Evolutionary conservation across 129 eudicot genomes (phyloP).

Genomic region (Smallanthus sonchifolius): DNA sequence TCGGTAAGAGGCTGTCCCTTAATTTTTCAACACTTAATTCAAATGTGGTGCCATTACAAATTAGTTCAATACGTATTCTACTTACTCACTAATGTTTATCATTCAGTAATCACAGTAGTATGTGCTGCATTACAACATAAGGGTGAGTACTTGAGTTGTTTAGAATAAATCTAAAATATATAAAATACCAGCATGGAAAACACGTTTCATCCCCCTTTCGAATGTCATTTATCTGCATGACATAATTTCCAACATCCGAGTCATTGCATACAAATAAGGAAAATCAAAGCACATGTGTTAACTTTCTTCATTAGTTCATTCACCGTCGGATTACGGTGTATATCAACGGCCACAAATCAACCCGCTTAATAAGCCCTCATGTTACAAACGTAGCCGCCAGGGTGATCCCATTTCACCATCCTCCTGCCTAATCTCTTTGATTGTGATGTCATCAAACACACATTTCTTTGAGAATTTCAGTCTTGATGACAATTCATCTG

Average conservation of each 20-base stretch:
- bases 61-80: not conserved
- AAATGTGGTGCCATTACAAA: not conserved
- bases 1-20: not conserved
- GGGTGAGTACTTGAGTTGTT: not conserved
- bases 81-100: not conserved
- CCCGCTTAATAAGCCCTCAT: conserved; percentile 15
- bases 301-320: not conserved
- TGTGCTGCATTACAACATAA: not conserved
- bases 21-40: not conserved
- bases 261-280: conserved; percentile 10
- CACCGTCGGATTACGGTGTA: conserved; percentile 25
- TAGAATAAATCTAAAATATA: not conserved
- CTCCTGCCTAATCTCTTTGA: not conserved
- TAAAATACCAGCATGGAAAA: not conserved
- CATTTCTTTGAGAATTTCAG: conserved; percentile 15
- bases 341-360: conserved; percentile 35
- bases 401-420: conserved; percentile 19
- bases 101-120: not conserved
- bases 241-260: not conserved
- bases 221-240: not conserved
- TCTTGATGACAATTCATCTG: conserved; percentile 5
- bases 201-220: not conserved
- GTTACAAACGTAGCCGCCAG: conserved; percentile 11
- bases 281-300: not conserved
- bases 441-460: conserved; percentile 28